Evolutionary conservation across 2,329 filamentous ascomycete species (phyloP).

Genomic region (Talaromyces rugulosus): DNA sequence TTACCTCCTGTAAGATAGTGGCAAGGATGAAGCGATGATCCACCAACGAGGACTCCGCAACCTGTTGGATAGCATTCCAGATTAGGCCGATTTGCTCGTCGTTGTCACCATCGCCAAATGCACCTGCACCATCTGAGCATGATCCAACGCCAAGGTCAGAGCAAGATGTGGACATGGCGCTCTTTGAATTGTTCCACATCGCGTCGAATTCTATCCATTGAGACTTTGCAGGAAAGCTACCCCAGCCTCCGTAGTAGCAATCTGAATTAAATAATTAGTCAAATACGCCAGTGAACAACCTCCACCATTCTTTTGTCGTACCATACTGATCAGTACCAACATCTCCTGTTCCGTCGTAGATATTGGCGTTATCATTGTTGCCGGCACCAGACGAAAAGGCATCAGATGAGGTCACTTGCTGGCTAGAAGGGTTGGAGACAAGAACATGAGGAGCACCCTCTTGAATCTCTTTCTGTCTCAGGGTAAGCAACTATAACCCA

Average conservation of each 20-base stretch:
- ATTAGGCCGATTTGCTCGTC: slow-evolving; percentile 9
- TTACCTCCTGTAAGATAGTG: slow-evolving; percentile 9
- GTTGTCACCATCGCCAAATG: slow-evolving; percentile 6
- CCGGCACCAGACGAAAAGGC: slow-evolving; percentile 8
- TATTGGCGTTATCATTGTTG: slow-evolving; percentile 6
- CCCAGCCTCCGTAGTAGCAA: slow-evolving; percentile 10
- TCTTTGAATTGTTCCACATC: slow-evolving; percentile 12
- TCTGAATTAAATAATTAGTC: not conserved
- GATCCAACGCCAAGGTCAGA: slow-evolving; percentile 7
- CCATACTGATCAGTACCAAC: slow-evolving; percentile 9
- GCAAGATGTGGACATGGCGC: slow-evolving; percentile 8
- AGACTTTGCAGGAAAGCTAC: slow-evolving; percentile 5
- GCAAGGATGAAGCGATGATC: slow-evolving; percentile 12
- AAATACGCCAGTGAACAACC: not conserved
- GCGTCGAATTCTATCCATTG: slow-evolving; percentile 12
- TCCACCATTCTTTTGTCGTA: not conserved
- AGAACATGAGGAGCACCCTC: slow-evolving; percentile 6
- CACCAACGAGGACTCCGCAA: slow-evolving; percentile 8
- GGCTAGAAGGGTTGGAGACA: slow-evolving; percentile 6
- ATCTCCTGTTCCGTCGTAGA: slow-evolving; percentile 10
- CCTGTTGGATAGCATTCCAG: slow-evolving; percentile 12
- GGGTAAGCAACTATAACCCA: not conserved
- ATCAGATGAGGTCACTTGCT: slow-evolving; percentile 9
- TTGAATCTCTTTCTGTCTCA: slow-evolving; percentile 4
- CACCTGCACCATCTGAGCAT: slow-evolving; percentile 4